These are phyloP conservation scores for Colletotrichum karsti DNA, from an alignment of 2,329 filamentous ascomycete genomes.

Conservation along the genomic window DNA sequence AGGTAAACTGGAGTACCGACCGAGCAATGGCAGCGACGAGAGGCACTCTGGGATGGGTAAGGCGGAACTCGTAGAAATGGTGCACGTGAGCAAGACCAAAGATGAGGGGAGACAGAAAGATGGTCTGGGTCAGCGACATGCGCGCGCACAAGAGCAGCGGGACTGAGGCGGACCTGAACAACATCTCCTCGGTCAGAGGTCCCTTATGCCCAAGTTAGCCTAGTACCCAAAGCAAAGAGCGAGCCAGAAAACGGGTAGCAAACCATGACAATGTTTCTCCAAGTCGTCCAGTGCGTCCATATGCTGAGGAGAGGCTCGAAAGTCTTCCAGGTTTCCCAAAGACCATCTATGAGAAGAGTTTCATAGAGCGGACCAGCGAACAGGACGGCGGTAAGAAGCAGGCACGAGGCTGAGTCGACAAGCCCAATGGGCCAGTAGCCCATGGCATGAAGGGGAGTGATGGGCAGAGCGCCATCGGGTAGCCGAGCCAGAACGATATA, in stretches of 20 bases:
- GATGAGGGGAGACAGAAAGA: constrained; percentile 86
- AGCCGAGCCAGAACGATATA: constrained; percentile 64
- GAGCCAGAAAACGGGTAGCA: not conserved
- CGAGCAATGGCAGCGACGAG: constrained; percentile 70
- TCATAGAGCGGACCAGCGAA: constrained; percentile 90
- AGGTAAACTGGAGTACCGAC: constrained; percentile 84
- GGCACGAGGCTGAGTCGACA: constrained; percentile 67
- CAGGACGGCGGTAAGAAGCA: constrained; percentile 79
- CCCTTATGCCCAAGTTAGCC: constrained; percentile 58
- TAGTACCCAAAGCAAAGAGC: not conserved
- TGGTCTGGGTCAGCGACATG: constrained; percentile 63
- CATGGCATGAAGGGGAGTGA: constrained; percentile 72
- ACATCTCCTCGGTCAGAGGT: constrained; percentile 89
- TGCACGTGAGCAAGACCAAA: constrained; percentile 95
- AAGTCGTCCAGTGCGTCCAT: constrained; percentile 79
- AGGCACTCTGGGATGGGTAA: constrained; percentile 79
- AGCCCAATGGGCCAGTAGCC: constrained; percentile 83
- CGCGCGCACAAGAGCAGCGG: constrained; percentile 81
- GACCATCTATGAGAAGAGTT: constrained; percentile 74
- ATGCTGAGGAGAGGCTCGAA: constrained; percentile 65
- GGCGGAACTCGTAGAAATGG: constrained; percentile 93
- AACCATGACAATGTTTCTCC: constrained; percentile 88
- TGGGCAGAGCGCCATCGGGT: constrained; percentile 52
- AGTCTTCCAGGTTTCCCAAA: constrained; percentile 71
- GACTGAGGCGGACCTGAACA: constrained; percentile 89